A percentile compares a stretch with the other conserved stretches of the same genome.
Evolutionary conservation across 2,329 filamentous ascomycete genomes (phyloP).

Genomic region (Sporothrix luriei): DNA sequence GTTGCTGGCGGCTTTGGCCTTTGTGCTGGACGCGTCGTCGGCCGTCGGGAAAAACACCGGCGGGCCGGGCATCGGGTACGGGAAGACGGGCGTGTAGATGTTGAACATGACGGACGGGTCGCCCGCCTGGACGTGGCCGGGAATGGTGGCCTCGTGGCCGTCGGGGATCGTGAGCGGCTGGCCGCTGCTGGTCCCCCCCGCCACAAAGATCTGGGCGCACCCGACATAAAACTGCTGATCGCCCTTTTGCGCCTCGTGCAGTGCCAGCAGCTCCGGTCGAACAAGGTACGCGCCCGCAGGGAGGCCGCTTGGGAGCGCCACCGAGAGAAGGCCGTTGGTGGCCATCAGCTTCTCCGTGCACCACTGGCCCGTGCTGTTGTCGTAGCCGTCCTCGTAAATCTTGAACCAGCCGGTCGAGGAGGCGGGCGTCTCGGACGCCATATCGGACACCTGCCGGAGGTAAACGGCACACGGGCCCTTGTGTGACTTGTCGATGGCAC

Average conservation of each 20-base stretch:
- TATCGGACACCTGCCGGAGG: constrained; percentile 67
- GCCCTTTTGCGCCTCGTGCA: constrained; percentile 62
- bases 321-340: constrained; percentile 64
- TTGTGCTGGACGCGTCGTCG: constrained; percentile 31
- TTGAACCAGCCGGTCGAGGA: constrained; percentile 74
- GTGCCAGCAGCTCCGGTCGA: constrained; percentile 68
- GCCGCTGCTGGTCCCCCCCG: constrained; percentile 43
- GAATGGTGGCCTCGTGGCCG: constrained; percentile 62
- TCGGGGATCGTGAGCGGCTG: constrained; percentile 50
- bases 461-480: constrained; percentile 73
- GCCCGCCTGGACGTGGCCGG: constrained; percentile 61
- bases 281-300: constrained; percentile 70
- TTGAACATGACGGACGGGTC: constrained; percentile 64
- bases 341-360: constrained; percentile 70
- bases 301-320: constrained; percentile 63
- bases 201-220: constrained; percentile 70
- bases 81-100: constrained; percentile 54
- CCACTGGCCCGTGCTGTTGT: constrained; percentile 60
- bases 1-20: background rate
- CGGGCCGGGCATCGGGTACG: constrained; percentile 63
- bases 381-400: constrained; percentile 69
- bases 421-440: constrained; percentile 54
- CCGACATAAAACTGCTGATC: constrained; percentile 74
- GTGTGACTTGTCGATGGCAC: constrained; percentile 62
- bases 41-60: constrained; percentile 51